Base-by-base conservation (phyloP, 176 grass and related monocot species). In the Guadua angustifolia region DNA sequence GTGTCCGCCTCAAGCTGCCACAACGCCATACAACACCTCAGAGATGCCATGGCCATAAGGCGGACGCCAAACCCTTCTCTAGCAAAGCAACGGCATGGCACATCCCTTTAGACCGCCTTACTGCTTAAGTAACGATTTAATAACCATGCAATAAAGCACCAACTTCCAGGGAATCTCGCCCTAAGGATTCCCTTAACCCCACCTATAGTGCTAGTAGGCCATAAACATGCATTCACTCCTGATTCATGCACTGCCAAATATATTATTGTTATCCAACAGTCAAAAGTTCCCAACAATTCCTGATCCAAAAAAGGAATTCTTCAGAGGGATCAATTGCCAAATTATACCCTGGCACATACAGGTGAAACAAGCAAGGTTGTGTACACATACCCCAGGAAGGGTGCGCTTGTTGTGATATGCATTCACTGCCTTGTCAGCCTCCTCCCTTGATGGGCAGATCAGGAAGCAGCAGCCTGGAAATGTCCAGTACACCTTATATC, bases 371-470 rank as follows among this genome's bases (percentile, higher is more conserved):
- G 26, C 21, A 82, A 16, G 14, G 21, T 82, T 51, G 18, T 4
- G 18, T 66, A 49, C 38, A 89, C 89, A 81, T 94, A 99, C 97
- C 77, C 97, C 97, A 65, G 91, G 78, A 40, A 99, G 71, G 14
- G 93, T 96, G 15, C 61, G 78, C 86, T 99, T 99, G 88, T 99
- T 99, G 86, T 99, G 97, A 74, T 80, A 96, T 52, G 93, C 88
- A 65, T 59, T 58, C 77, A 99, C 97, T n/a, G 97, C 93, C 91
- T 99, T 99, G 81, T 99, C 97, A 52, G 93, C 97, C 86, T 99
- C 97, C 78, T 94, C 82, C 77, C 91, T 86, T 60, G 93, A 94
- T 49, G 88, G 93, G 79, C 97, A 99, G 81, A 99, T 92, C 93
- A 99, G 45, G 79, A 99, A 99, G 75, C 97, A 90, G 75, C 89